These are phyloP conservation scores for Penicillium frequentans DNA, from an alignment of 2,329 filamentous ascomycete species.

Conservation along the genomic window DNA sequence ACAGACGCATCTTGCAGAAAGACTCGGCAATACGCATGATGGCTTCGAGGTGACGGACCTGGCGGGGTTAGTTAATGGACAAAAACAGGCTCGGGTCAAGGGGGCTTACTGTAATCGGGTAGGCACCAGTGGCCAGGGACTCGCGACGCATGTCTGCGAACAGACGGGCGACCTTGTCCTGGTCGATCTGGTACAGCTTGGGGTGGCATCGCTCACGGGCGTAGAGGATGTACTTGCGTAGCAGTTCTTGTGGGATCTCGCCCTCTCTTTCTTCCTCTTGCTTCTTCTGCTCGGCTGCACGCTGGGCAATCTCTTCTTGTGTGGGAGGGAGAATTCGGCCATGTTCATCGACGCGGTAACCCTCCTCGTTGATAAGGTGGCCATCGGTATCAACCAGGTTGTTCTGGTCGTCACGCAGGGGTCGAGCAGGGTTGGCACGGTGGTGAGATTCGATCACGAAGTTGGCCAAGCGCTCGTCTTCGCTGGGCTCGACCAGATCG, in stretches of 20 bases:
- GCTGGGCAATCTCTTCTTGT: slow-evolving; percentile 48
- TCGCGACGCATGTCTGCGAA: slow-evolving; percentile 97
- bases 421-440: slow-evolving; percentile 73
- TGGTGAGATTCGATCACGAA: slow-evolving; percentile 96
- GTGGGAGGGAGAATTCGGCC: slow-evolving; percentile 33
- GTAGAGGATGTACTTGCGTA: slow-evolving; percentile 96
- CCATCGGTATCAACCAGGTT: slow-evolving; percentile 46
- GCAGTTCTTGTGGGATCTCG: slow-evolving; percentile 83
- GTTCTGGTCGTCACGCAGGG: slow-evolving; percentile 48
- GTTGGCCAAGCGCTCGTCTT: slow-evolving; percentile 88
- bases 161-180: slow-evolving; percentile 90
- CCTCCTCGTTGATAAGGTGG: slow-evolving; percentile 63
- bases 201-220: slow-evolving; percentile 84
- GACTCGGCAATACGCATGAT: slow-evolving; percentile 94
- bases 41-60: slow-evolving; percentile 96
- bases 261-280: slow-evolving; percentile 58
- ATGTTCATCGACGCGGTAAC: slow-evolving; percentile 50
- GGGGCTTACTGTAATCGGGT: slow-evolving; percentile 87
- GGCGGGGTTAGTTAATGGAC: slow-evolving; percentile 8
- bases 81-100: background rate
- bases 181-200: slow-evolving; percentile 95
- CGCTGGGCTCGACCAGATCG: slow-evolving; percentile 86
- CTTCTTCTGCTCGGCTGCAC: slow-evolving; percentile 41
- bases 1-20: slow-evolving; percentile 98
- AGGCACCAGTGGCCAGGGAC: slow-evolving; percentile 88